These are phyloP conservation scores for Calonectria pteridis DNA, from an alignment of 2,329 filamentous ascomycete species.

Conservation along the genomic window DNA sequence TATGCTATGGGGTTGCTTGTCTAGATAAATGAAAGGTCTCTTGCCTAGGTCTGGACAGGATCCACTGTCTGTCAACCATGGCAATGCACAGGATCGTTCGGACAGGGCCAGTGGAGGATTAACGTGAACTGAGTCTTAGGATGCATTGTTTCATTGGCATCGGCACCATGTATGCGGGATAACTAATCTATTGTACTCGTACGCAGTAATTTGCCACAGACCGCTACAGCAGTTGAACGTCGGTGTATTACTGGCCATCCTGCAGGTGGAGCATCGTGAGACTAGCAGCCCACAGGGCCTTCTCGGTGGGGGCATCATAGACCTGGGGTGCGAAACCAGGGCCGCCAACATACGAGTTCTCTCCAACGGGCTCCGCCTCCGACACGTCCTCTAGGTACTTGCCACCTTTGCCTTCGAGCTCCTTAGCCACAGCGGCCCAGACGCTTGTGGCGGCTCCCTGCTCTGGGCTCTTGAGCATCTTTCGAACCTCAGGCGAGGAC, in stretches of 20 bases:
- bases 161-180: too few species aligned
- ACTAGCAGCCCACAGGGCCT: background rate
- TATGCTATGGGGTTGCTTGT: background rate
- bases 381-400: background rate
- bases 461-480: background rate
- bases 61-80: too few species aligned
- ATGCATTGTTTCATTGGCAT: too few species aligned
- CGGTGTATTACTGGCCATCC: background rate
- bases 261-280: background rate
- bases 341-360: background rate
- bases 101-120: too few species aligned
- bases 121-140: too few species aligned
- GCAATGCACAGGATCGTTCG: too few species aligned
- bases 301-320: background rate
- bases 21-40: background rate
- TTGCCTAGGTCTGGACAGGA: too few species aligned
- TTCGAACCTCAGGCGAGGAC: background rate
- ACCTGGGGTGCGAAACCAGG: background rate
- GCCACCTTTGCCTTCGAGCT: background rate
- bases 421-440: background rate
- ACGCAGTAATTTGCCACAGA: background rate
- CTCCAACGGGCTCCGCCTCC: background rate
- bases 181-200: background rate
- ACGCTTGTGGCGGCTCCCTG: background rate
- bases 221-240: background rate